A percentile compares a stretch with the other conserved stretches of the same genome.
These are phyloP conservation scores for Vicia faba DNA, from an alignment of 306 rosid species.

Conservation along the genomic window DNA sequence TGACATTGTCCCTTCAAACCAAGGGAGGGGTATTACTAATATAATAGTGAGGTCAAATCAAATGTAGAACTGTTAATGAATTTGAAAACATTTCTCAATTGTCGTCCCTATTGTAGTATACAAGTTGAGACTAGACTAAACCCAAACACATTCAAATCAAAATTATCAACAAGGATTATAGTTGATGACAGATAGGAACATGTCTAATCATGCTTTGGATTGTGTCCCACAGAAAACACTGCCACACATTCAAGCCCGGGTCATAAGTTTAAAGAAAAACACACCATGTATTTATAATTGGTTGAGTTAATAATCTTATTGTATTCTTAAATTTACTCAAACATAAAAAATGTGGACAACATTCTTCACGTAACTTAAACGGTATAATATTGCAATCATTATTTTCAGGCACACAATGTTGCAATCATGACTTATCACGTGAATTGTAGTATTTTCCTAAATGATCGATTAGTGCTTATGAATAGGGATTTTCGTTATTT, in stretches of 20 bases:
- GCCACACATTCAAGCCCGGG: conserved; percentile 33
- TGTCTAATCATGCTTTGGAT: conserved; percentile 36
- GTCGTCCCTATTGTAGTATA: conserved; percentile 2
- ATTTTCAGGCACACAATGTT: background rate
- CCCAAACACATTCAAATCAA: conserved; percentile 20
- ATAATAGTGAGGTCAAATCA: conserved; percentile 26
- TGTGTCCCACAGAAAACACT: conserved; percentile 42
- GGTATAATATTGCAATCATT: conserved; percentile 7
- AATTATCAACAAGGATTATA: conserved; percentile 18
- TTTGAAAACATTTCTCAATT: conserved; percentile 27
- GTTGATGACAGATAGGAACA: conserved; percentile 16
- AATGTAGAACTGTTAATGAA: conserved; percentile 34
- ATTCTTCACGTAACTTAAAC: conserved; percentile 36
- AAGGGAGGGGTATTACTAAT: conserved; percentile 38
- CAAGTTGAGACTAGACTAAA: conserved; percentile 14
- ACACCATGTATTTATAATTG: background rate
- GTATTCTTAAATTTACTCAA: conserved; percentile 3
- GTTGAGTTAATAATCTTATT: conserved; percentile 32
- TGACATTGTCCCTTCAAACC: conserved; percentile 41
- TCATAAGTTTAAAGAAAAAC: conserved; percentile 25
- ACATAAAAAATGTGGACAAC: conserved; percentile 48
- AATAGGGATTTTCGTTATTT: background rate
- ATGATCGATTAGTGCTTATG: background rate
- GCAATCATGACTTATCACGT: conserved; percentile 8
- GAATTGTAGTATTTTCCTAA: background rate